phyloP scores from a whole-genome alignment of 352 stramenopile genomes.

The Pythium dissimile region DNA sequence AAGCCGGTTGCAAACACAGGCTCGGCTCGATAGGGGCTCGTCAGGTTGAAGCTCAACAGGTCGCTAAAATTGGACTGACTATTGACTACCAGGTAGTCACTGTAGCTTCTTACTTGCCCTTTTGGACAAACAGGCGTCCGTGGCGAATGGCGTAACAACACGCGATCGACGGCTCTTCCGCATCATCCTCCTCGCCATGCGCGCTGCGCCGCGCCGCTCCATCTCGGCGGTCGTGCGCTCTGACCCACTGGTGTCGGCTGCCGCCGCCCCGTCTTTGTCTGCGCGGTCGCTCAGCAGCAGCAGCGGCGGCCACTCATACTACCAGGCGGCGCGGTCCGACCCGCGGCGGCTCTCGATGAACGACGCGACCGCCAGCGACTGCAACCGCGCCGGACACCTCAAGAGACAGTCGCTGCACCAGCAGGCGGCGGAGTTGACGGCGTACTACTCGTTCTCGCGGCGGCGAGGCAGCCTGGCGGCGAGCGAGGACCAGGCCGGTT shows the following conservation, averaged over 20 bases:
- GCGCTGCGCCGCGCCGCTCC: slow-evolving; percentile 1
- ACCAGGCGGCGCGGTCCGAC: background rate
- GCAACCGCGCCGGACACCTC: background rate
- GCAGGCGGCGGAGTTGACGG: slow-evolving; percentile 34
- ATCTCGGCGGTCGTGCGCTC: slow-evolving; percentile 10
- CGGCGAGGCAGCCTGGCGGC: slow-evolving; percentile 39
- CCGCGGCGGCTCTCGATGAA: slow-evolving; percentile 12
- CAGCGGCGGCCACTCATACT: background rate
- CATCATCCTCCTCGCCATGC: background rate
- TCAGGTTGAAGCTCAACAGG: background rate
- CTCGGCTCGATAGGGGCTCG: slow-evolving; percentile 1
- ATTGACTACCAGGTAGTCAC: slow-evolving; percentile 10
- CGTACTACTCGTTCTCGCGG: slow-evolving; percentile 65
- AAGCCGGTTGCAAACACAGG: background rate
- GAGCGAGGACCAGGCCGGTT: slow-evolving; percentile 35
- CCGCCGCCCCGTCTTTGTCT: background rate
- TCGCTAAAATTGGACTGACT: background rate
- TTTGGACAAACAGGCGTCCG: too few species aligned
- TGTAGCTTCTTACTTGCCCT: background rate
- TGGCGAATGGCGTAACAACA: background rate
- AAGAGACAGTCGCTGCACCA: slow-evolving; percentile 11
- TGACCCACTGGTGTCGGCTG: background rate
- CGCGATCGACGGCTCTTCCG: too few species aligned
- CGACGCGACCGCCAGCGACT: background rate
- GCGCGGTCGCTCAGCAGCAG: slow-evolving; percentile 6